These are phyloP conservation scores for Aureobasidium mangrovei DNA, from an alignment of 2,329 filamentous ascomycete species.

Conservation along the genomic window DNA sequence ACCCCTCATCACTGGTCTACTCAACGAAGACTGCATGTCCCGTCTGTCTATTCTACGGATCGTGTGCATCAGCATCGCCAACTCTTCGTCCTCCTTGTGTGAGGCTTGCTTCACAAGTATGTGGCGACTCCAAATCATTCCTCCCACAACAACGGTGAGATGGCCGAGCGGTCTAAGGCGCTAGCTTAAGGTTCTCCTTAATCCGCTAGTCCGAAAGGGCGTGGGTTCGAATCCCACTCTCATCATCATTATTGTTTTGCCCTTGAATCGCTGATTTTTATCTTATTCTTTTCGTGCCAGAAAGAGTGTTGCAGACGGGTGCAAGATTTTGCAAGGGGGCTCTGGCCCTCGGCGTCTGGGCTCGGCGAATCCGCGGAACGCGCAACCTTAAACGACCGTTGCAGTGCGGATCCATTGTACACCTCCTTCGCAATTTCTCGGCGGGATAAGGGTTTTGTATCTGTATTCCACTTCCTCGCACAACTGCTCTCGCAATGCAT, in stretches of 20 bases:
- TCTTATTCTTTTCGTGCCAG: neutral
- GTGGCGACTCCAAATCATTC: too few species aligned
- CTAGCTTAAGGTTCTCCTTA: slow-evolving; percentile 6
- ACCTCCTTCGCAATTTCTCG: too few species aligned
- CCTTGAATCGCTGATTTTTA: neutral
- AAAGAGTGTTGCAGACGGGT: neutral
- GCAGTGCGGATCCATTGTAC: too few species aligned
- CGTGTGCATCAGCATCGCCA: neutral
- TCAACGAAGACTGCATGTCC: too few species aligned
- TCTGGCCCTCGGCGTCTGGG: too few species aligned
- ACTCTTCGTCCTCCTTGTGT: neutral
- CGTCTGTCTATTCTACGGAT: too few species aligned
- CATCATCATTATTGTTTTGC: slow-evolving; percentile 4
- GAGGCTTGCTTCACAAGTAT: too few species aligned
- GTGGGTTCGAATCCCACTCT: slow-evolving; percentile 7
- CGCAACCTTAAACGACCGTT: too few species aligned
- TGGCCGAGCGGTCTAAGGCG: slow-evolving; percentile 12
- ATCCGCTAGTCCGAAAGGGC: slow-evolving; percentile 5
- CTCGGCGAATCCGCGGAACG: too few species aligned
- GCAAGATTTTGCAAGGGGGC: neutral
- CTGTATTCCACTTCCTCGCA: too few species aligned
- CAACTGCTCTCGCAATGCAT: neutral
- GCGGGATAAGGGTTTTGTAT: too few species aligned
- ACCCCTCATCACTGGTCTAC: too few species aligned
- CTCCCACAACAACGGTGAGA: neutral